Base-by-base conservation (phyloP, 148 eudicot genomes). In the Heliosperma pusillum region DNA sequence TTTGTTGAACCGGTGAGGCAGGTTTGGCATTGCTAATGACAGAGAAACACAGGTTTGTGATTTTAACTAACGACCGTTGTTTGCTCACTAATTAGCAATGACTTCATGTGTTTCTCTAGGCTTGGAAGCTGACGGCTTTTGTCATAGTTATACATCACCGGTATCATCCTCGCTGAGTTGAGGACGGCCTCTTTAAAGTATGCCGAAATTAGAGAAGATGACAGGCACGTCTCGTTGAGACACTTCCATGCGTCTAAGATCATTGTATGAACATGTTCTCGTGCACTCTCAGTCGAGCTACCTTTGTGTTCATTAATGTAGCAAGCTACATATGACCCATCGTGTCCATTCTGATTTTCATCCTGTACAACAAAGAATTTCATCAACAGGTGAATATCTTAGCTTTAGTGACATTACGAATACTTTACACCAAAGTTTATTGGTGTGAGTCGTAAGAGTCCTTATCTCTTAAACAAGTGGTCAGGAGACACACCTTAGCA, bases 251-350 rank as follows among this genome's bases (percentile, higher is more conserved):
- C 69, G 22, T 82, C 70, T 15, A 80, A 76, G 10, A 87, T 81
- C 79, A 84, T 67, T 21, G 16, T 12, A 55, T 25, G 3, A 2
- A 81, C 87, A 22, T 50, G 50, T 56, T 56, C 55, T 55, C 79
- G 55, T 68, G 87, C 81, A n/a, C 3, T 27, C 25, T 80, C 71
- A 45, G 40, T 42, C 3, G 86, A 67, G 17, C 68, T 63, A 3
- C 66, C 69, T 21, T 59, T 8, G 22, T 80, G 44, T 45, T 82
- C 86, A 1, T 84, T 79, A 82, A 74, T 79, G 57, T 76, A n/a
- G n/a, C n/a, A n/a, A n/a, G n/a, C n/a, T n/a, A n/a, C n/a, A n/a
- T 45, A 72, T 6, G 88, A 87, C 67, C 87, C 86, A 45, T 85
- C 90, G 1, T 74, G 15, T 6, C 89, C 87, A 7, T 77, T 65